A percentile compares a stretch with the other conserved stretches of the same genome.
Evolutionary conservation across 352 stramenopile species (phyloP).

Genomic region (Globisporangium middletonii): DNA sequence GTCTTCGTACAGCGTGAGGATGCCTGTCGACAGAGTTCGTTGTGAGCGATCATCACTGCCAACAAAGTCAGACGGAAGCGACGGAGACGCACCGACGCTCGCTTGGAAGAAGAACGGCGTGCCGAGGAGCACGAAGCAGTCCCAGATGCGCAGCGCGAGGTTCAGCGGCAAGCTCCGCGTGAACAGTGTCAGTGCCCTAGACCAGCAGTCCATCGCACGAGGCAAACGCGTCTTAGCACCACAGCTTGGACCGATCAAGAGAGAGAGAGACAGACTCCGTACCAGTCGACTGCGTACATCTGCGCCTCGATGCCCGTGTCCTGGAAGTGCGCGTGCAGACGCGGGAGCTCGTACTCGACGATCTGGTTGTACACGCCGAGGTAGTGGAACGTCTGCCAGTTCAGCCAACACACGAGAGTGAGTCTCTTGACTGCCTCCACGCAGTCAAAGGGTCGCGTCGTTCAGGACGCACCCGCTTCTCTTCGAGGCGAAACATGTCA

Average conservation of each 20-base stretch:
- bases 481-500: conserved; percentile 83
- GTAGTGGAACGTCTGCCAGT: conserved; percentile 77
- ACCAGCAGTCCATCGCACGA: neutral
- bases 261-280: conserved; percentile 6
- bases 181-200: conserved; percentile 76
- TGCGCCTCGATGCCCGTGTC: conserved; percentile 69
- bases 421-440: too few relatives aligned
- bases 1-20: conserved; percentile 68
- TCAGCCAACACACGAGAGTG: conserved; percentile 3
- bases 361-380: conserved; percentile 74
- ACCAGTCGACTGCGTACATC: conserved; percentile 88
- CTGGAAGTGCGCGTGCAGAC: conserved; percentile 58
- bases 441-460: too few relatives aligned
- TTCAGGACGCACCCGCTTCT: conserved; percentile 47
- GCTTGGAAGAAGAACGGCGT: conserved; percentile 86
- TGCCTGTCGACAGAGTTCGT: conserved; percentile 21
- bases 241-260: too few relatives aligned
- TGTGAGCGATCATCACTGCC: neutral
- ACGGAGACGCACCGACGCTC: conserved; percentile 52
- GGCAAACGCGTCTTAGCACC: neutral
- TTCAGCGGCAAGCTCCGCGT: conserved; percentile 68
- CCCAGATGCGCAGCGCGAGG: conserved; percentile 72
- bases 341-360: conserved; percentile 71
- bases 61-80: too few relatives aligned
- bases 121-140: conserved; percentile 75